Percentiles rank a stretch among this genome's conserved stretches.
Evolutionary conservation across 1,284 basidiomycete species (phyloP).

Genomic region (Exobasidium rhododendri): DNA sequence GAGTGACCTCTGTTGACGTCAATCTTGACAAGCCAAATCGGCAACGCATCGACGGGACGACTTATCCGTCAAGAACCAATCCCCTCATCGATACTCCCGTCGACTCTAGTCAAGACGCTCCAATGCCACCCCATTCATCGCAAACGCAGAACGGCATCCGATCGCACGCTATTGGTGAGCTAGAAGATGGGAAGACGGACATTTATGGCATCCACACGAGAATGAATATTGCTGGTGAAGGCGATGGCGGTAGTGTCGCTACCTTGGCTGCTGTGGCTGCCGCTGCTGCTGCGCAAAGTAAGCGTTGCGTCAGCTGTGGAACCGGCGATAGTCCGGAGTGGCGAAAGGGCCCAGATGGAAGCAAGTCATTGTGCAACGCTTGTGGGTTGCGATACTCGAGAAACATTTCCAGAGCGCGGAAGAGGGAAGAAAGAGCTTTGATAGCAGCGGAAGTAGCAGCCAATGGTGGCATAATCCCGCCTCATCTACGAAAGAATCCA

Average conservation of each 20-base stretch:
- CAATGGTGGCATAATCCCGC: conserved; percentile 8
- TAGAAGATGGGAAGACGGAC: neutral
- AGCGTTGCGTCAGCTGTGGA: conserved; percentile 53
- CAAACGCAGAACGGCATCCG: too few species aligned
- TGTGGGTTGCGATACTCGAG: conserved; percentile 52
- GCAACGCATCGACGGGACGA: neutral
- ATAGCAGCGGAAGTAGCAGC: conserved; percentile 23
- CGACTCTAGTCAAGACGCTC: neutral
- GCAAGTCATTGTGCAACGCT: conserved; percentile 52
- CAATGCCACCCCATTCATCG: too few species aligned
- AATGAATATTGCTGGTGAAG: neutral
- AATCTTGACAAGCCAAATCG: neutral
- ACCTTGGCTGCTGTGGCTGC: conserved; percentile 24
- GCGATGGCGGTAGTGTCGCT: conserved; percentile 11
- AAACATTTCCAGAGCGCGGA: conserved; percentile 38
- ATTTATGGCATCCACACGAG: neutral
- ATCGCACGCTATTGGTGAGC: neutral
- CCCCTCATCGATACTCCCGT: neutral
- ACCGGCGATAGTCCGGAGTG: conserved; percentile 78
- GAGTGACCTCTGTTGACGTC: neutral
- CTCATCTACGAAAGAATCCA: conserved; percentile 7
- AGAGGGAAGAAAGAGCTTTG: conserved; percentile 40
- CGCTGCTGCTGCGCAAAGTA: conserved; percentile 22
- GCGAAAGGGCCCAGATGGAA: conserved; percentile 64
- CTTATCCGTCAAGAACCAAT: neutral